Evolutionary conservation across 1,139 yeast species (phyloP), one percentile per base, ranked within the genome.

Genomic region (Suhomyces maxii): DNA sequence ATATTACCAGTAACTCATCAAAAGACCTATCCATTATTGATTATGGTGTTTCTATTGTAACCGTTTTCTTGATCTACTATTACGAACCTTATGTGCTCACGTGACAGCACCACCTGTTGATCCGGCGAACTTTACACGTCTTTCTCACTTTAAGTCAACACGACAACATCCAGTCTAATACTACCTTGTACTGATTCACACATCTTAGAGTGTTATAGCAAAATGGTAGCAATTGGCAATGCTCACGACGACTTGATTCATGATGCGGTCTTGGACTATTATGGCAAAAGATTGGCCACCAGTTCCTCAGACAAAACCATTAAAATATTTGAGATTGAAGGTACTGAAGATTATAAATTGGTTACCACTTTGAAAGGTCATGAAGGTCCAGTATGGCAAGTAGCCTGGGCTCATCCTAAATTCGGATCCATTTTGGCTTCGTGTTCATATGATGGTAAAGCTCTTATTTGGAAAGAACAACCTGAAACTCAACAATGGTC

Each of bases 321-420:
- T 71, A 90, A 90, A 69, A 83, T 93, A 53, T 93, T 89, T 63
- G 97, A 91, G 56, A 83, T 91, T 45, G 96, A 89, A 46, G 78
- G 77, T 26, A 90, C 93, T 41, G 96, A 89, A 46, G 81, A 77
- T 59, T 88, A 87, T 66, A 84, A 79, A 63, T 74, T 90, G 45
- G 76, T 85, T 31, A 96, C 90, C 55, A 90, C 98, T 1, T 75
- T 93, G 55, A 79, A 61, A 82, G 96, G 77, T 30, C 99, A 93
- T 66, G 97, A 90, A 54, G 99, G 99, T 23, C 98, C 99, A 9
- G 97, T 95, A 41, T 95, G 99, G 99, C 97, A 93, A 69, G 95
- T 91, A 32, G 83, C 91, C 44, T 93, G 99, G 99, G 98, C 99
- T 2, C 99, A 95, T 65, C 99, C 99, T 37, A 93, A 93, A 67